phyloP scores from a whole-genome alignment of 1,284 basidiomycete genomes.

The Melampsora larici-populina region DNA sequence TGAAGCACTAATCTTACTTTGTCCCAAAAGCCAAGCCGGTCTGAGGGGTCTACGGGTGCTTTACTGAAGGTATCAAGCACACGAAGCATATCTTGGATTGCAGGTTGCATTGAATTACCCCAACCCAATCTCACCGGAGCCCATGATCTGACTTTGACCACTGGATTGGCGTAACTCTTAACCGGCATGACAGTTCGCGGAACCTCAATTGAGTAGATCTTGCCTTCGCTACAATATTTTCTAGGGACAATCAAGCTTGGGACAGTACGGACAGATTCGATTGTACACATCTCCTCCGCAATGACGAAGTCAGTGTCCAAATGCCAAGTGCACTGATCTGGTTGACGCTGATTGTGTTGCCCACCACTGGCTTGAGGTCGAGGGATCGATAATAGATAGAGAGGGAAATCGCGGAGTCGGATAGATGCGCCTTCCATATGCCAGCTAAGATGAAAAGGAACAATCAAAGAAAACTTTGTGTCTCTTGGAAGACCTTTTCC shows the following conservation, averaged over 20 bases:
- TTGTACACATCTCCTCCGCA: slow-evolving; percentile 72
- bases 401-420: slow-evolving; percentile 69
- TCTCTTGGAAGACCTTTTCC: slow-evolving; percentile 69
- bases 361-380: slow-evolving; percentile 42
- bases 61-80: slow-evolving; percentile 78
- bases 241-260: slow-evolving; percentile 63
- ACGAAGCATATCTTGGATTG: slow-evolving; percentile 79
- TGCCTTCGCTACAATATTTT: slow-evolving; percentile 51
- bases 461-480: slow-evolving; percentile 71
- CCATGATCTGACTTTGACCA: slow-evolving; percentile 66
- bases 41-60: slow-evolving; percentile 79
- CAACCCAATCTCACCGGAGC: slow-evolving; percentile 72
- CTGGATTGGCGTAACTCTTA: slow-evolving; percentile 75
- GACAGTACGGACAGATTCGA: slow-evolving; percentile 67
- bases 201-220: slow-evolving; percentile 63
- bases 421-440: slow-evolving; percentile 65
- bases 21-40: slow-evolving; percentile 90
- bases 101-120: slow-evolving; percentile 83
- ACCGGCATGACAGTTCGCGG: slow-evolving; percentile 94
- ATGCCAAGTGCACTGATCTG: slow-evolving; percentile 57
- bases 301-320: slow-evolving; percentile 80
- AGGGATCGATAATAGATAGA: slow-evolving; percentile 58
- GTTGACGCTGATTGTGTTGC: slow-evolving; percentile 20
- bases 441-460: slow-evolving; percentile 77
- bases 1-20: slow-evolving; percentile 82